These are phyloP conservation scores for Aspergillaceae sp. DNA, from an alignment of 2,329 filamentous ascomycete species.

Conservation along the genomic window DNA sequence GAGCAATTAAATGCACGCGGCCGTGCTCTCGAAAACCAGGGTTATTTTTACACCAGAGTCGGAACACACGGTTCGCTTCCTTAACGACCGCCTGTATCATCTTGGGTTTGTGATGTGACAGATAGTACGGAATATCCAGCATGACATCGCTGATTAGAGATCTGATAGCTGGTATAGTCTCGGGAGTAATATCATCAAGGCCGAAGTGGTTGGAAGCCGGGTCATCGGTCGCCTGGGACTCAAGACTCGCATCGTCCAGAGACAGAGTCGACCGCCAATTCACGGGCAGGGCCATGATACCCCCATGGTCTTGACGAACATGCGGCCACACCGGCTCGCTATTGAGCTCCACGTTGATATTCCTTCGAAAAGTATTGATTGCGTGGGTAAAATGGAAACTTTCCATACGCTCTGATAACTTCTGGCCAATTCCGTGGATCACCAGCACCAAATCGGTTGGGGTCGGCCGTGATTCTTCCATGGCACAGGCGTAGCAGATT, in stretches of 20 bases:
- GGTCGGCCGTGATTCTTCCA: conserved; percentile 55
- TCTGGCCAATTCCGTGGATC: conserved; percentile 93
- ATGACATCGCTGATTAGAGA: conserved; percentile 95
- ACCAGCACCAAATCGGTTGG: conserved; percentile 85
- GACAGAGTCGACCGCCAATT: conserved; percentile 90
- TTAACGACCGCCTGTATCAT: conserved; percentile 84
- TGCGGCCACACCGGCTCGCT: conserved; percentile 65
- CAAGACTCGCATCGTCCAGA: conserved; percentile 68
- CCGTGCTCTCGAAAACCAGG: conserved; percentile 72
- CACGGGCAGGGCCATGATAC: conserved; percentile 86
- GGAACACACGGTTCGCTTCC: conserved; percentile 93
- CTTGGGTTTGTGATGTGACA: conserved; percentile 89
- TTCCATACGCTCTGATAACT: conserved; percentile 86
- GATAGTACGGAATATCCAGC: conserved; percentile 96
- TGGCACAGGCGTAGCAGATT: conserved; percentile 49
- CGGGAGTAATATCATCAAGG: conserved; percentile 84
- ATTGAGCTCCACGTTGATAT: conserved; percentile 75
- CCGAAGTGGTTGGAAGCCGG: conserved; percentile 54
- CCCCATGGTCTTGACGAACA: conserved; percentile 68
- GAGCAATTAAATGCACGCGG: conserved; percentile 82
- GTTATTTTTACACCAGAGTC: conserved; percentile 90
- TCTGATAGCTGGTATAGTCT: conserved; percentile 83
- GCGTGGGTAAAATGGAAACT: conserved; percentile 96
- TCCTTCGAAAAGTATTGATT: conserved; percentile 79
- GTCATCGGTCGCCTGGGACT: conserved; percentile 44